Evolutionary conservation across 768 basidiomycete genomes (phyloP).

Genomic region (Infundibulicybe gibba): DNA sequence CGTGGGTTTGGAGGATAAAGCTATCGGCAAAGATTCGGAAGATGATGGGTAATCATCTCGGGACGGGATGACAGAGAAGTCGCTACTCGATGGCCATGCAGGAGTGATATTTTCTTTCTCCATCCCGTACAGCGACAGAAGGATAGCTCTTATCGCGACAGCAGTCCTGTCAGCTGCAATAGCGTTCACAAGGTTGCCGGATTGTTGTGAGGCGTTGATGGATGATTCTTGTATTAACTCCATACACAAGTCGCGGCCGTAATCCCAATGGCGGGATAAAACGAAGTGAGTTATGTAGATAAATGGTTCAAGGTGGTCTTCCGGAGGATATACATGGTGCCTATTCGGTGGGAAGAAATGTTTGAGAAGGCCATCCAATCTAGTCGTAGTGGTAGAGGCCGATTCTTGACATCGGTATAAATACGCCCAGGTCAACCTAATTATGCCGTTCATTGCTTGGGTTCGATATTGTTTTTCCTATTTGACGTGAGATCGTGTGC

Average conservation of each 20-base stretch:
- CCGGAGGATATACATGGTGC: slow-evolving; percentile 54
- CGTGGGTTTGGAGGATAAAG: slow-evolving; percentile 56
- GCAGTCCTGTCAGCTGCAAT: slow-evolving; percentile 71
- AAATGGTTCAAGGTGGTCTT: slow-evolving; percentile 76
- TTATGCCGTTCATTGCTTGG: slow-evolving; percentile 74
- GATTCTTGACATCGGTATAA: slow-evolving; percentile 91
- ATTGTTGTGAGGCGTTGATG: slow-evolving; percentile 37
- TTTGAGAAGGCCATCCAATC: slow-evolving; percentile 71
- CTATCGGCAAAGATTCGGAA: slow-evolving; percentile 55
- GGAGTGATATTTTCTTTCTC: slow-evolving; percentile 73
- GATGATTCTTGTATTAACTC: slow-evolving; percentile 74
- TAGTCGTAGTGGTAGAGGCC: slow-evolving; percentile 73
- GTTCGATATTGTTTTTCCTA: slow-evolving; percentile 77
- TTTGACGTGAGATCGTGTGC: slow-evolving; percentile 4
- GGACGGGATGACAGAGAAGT: slow-evolving; percentile 55
- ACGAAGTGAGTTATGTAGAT: slow-evolving; percentile 80
- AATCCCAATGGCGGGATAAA: slow-evolving; percentile 80
- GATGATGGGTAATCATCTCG: slow-evolving; percentile 70
- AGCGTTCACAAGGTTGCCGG: slow-evolving; percentile 34
- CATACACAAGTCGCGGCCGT: slow-evolving; percentile 77
- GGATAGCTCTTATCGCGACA: slow-evolving; percentile 73
- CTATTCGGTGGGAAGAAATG: slow-evolving; percentile 78
- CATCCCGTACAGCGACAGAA: slow-evolving; percentile 65
- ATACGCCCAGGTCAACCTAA: slow-evolving; percentile 91
- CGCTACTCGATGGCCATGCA: slow-evolving; percentile 72